Base-by-base conservation (phyloP, 768 basidiomycete genomes). In the Tephrocybe rancida region DNA sequence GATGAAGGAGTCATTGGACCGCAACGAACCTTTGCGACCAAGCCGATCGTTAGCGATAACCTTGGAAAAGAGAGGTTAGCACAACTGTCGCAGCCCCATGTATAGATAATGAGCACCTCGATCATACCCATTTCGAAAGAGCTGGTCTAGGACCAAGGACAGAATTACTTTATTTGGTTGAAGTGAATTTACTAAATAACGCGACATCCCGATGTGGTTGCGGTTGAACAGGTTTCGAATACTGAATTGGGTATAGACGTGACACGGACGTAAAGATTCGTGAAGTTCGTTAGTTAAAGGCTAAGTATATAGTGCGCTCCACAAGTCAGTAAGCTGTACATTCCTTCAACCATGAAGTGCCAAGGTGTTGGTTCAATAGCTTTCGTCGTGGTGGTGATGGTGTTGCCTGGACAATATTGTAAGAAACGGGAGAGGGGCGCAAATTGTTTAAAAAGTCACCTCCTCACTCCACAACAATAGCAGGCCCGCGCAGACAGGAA, bases 41-140 rank as follows among this genome's bases (percentile, higher is more conserved):
- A 95, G 80, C 68, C 95, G 90, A 78, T 96, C 93, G 74, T 98
- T 98, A 7, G 94, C 95, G 64, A 96, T 96, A 59, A 97, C 83
- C 86, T 97, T 24, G 59, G 7, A 37, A 37, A 32, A 6, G 9
- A 45, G 44, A 8, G 43, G 49, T 52, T 35, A 38, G 52, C 16
- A 37, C 48, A 35, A 18, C 9, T 7, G 21, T 1, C 16, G 25
- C 14, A 26, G 11, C 24, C 41, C 6, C n/a, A n/a, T 34, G 29
- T n/a, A 25, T 16, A 30, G 14, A 42, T 41, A 38, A 14, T 21
- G 60, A 67, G 29, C 52, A 80, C 83, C 67, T 85, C 84, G 54
- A 85, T 86, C 54, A 58, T 52, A 47, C 49, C 55, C 58, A 64
- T 61, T 38, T 50, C 39, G 48, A 18, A 25, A 16, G 24, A 22